Evolutionary conservation across 1,139 yeast genomes (phyloP), one percentile per base, ranked within the genome.

Genomic region (Spathaspora jeffriesii): DNA sequence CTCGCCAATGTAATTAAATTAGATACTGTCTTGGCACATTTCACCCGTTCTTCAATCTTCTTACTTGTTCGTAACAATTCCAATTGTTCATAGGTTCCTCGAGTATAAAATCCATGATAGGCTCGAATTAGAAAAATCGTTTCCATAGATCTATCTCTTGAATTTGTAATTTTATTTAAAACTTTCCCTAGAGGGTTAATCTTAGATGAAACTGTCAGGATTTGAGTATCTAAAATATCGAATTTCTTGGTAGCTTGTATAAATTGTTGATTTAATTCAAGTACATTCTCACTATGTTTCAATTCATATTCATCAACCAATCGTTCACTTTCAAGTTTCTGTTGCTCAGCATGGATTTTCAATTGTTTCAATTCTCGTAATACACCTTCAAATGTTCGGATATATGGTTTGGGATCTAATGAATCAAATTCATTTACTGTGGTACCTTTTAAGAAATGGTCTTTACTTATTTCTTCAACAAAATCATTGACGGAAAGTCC

Each of bases 341-440:
- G 76, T 11, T 65, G 62, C 7, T 70, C 63, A 2, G 91, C 82
- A 43, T 84, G 84, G 1, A 73, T 73, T 44, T 76, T 76, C 42
- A 91, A 66, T 44, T 74, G 74, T 56, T 84, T 81, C 52, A 90
- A 69, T 60, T 89, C 95, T 46, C 84, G 76, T 42, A 91, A 70
- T 1, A 95, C 90, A 2, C 93, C 83, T 64, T 92, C 98, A 65
- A 93, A 92, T 0, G 97, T 89, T 58, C 97, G 79, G 46, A 93
- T 93, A 62, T 89, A 92, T 2, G 99, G 99, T 57, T 89, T 91
- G 1, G 99, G 97, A 62, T 93, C 97, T 47, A 87, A 64, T 61
- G 79, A 79, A 46, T 79, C 80, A 37, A 78, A 63, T 46, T 78
- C 73, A 56, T 78, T 77, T 43, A 80, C 84, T 53, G 79, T 83